Conservation (phyloP, 345 rosid species). For the Triadica sebifera region DNA sequence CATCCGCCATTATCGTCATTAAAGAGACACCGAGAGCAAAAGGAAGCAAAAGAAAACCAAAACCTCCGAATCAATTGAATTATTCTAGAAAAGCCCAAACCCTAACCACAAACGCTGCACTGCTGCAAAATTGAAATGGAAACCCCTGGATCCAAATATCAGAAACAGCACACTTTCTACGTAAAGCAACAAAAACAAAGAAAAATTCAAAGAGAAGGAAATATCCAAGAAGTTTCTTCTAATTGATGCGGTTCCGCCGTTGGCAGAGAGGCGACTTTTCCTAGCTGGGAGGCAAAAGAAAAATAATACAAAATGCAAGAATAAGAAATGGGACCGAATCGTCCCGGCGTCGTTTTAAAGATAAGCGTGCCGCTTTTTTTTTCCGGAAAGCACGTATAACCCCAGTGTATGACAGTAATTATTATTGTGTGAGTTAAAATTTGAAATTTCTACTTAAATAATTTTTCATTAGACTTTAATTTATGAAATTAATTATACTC, state of each 20-base stretch:
- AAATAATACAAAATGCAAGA: neutral
- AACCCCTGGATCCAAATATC: neutral
- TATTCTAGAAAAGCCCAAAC: neutral
- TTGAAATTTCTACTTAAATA: too few relatives aligned
- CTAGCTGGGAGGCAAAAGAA: neutral
- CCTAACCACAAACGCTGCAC: neutral
- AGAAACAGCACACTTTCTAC: neutral
- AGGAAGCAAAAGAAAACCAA: neutral
- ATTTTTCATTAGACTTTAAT: too few relatives aligned
- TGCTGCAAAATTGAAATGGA: neutral
- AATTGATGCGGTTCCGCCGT: neutral
- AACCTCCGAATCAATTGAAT: neutral
- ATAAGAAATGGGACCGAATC: too few relatives aligned
- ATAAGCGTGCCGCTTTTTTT: too few relatives aligned
- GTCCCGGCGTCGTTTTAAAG: too few relatives aligned
- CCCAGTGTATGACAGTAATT: too few relatives aligned
- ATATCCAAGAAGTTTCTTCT: neutral
- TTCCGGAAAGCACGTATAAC: too few relatives aligned
- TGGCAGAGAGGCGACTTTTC: slow-evolving; percentile 5
- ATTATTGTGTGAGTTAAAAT: too few relatives aligned
- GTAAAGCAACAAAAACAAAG: neutral
- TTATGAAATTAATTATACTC: too few relatives aligned
- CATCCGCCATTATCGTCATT: slow-evolving; percentile 8
- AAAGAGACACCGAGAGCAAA: too few relatives aligned
- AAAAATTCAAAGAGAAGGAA: neutral